Base-by-base conservation (phyloP, 78 protist genomes). In the Guillardia theta region DNA sequence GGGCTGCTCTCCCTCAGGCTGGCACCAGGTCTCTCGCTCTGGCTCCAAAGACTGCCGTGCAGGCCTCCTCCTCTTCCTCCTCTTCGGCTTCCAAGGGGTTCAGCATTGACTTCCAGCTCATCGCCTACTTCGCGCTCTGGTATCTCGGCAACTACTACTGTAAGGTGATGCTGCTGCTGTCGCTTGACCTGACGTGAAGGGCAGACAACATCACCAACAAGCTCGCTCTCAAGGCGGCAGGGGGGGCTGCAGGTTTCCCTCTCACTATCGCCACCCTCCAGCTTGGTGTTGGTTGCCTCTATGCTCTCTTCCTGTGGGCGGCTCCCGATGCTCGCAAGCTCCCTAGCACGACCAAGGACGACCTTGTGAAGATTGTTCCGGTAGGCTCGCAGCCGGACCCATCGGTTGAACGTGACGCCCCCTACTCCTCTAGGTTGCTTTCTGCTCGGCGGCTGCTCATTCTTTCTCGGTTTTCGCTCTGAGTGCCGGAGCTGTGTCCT, bases 101-200 rank as follows among this genome's bases (percentile, higher is more conserved):
- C 62, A 10, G 37, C 0, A 30, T 88, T 43, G 94, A 93, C 76
- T 0, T 46, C 50, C 18, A 0, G 50, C 94, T 76, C 37, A 0
- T 93, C 21, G 9, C 4, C 45, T 92, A 50, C 64, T 93, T 93
- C 76, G 77, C 43, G 44, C 64, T 80, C 30, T 93, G 94, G 94
- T 93, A 76, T 90, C 58, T 93, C 15, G 92, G 90, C 88, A 93
- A 93, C 94, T 93, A 93, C 94, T 93, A 48, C 77, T 93, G 77
- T 41, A 92, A 44, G 64, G 21, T 58, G 27, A 24, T 30, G 39
- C 1, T 6, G 70, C 6, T 58, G 70, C 70, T 24, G 21, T 24
- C 2, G 70, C 70, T 3, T n/a, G n/a, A n/a, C n/a, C n/a, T n/a
- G n/a, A n/a, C n/a, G n/a, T n/a, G n/a, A 27, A 3, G 83, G n/a